phyloP scores from a whole-genome alignment of 306 rosid genomes.

The Abrus precatorius region DNA sequence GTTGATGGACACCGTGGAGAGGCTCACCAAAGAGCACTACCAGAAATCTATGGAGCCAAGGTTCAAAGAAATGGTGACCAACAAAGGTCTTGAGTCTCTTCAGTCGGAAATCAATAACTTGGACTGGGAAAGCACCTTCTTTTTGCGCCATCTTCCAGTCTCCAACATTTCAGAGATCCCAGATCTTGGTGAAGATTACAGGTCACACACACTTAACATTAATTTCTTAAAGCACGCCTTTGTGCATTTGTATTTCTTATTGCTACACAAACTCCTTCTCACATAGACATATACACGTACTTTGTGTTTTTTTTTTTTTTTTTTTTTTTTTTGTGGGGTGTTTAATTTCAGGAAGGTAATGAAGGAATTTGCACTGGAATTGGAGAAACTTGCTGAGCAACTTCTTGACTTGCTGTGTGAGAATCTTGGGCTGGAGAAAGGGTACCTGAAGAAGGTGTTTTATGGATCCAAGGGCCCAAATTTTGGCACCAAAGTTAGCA shows the following conservation, averaged over 20 bases:
- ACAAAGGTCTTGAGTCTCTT: slow-evolving; percentile 70
- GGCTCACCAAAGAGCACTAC: slow-evolving; percentile 90
- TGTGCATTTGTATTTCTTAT: not conserved
- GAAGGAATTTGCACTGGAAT: slow-evolving; percentile 73
- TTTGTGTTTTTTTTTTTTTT: not conserved
- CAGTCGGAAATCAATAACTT: slow-evolving; percentile 70
- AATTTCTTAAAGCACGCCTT: not conserved
- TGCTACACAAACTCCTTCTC: not conserved
- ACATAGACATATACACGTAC: not conserved
- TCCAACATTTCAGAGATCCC: slow-evolving; percentile 78
- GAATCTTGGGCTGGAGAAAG: slow-evolving; percentile 90
- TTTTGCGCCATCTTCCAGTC: slow-evolving; percentile 81
- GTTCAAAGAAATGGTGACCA: slow-evolving; percentile 83
- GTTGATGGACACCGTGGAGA: slow-evolving; percentile 87
- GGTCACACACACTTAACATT: slow-evolving; percentile 45
- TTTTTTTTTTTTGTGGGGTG: not conserved
- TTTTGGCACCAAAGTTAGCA: slow-evolving; percentile 93
- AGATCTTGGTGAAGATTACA: slow-evolving; percentile 74
- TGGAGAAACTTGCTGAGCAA: slow-evolving; percentile 86
- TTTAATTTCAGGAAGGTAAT: slow-evolving; percentile 61
- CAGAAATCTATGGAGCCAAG: slow-evolving; percentile 79
- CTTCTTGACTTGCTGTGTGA: slow-evolving; percentile 87
- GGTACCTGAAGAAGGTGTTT: slow-evolving; percentile 81
- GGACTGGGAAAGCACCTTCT: slow-evolving; percentile 99
- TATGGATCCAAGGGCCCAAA: slow-evolving; percentile 89